Base-by-base conservation (phyloP, 2,329 filamentous ascomycete genomes). In the Neofusicoccum laricinum region DNA sequence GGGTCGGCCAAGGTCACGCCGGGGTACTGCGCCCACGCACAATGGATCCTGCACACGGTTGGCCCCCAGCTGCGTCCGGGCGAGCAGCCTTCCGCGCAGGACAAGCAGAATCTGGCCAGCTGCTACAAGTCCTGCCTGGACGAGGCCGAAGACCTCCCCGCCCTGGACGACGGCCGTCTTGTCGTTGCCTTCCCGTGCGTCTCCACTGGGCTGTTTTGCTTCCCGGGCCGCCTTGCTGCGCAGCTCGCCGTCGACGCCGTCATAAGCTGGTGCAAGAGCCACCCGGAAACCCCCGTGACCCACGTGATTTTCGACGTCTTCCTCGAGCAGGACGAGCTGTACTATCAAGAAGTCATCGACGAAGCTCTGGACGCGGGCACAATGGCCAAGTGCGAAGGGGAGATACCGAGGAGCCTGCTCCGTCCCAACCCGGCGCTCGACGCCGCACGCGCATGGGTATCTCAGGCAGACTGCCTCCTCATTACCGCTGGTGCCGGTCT, bases 141-240 rank as follows among this genome's bases (percentile, higher is more conserved):
- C 12, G 70, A 69, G 32, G 68, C 69, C 6, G 74, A 77, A 25
- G 25, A 64, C 6, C 65, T 75, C 4, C 68, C 69, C 1, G 49
- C 66, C 11, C 63, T 68, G n/a, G 30, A 58, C 1, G 69, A 72
- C 34, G 69, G 68, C 12, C 66, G 68, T 12, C 76, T 75, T 45
- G 68, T 69, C 1, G 65, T 77, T 2, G 73, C 72, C 6, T 67
- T 77, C 34, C 77, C 75, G 63, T 71, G 75, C 14, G 71, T 77
- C 21, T 76, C 74, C 4, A 77, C 75, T 1, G 76, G 76, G 0
- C 41, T 76, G n/a, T 77, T 76, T 50, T 71, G 72, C 7, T 77
- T 76, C 43, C 76, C 75, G 3, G 66, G 68, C 0, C 66, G 62
- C 19, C 51, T 70, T 36, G 75, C 75, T 3, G 71, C 72, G 3